These are phyloP conservation scores for Nymphaea colorata DNA, from an alignment of 164 flowering plant genomes.

Conservation along the genomic window DNA sequence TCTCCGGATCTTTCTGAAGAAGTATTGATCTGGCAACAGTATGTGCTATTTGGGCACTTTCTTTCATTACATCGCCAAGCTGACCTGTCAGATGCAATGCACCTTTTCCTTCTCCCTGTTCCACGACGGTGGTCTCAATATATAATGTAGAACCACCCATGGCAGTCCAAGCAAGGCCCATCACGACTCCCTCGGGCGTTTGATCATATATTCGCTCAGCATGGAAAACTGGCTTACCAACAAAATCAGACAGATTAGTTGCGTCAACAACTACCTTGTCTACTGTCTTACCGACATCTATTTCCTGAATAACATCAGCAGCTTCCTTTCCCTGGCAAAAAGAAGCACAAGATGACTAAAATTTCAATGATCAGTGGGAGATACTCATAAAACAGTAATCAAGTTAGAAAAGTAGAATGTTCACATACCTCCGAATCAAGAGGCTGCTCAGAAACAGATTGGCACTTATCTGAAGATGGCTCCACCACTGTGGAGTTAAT, in stretches of 20 bases:
- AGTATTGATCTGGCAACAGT: slow-evolving; percentile 76
- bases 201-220: slow-evolving; percentile 80
- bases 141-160: slow-evolving; percentile 97
- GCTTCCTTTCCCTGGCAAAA: slow-evolving; percentile 32
- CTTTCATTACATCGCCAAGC: slow-evolving; percentile 99
- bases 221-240: slow-evolving; percentile 97
- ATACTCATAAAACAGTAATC: neutral
- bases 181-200: slow-evolving; percentile 88
- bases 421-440: slow-evolving; percentile 29
- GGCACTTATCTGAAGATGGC: slow-evolving; percentile 10
- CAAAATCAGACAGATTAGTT: slow-evolving; percentile 64
- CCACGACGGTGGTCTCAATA: slow-evolving; percentile 70
- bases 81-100: slow-evolving; percentile 81
- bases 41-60: slow-evolving; percentile 92
- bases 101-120: slow-evolving; percentile 89
- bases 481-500: slow-evolving; percentile 10
- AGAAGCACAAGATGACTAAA: slow-evolving; percentile 1
- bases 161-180: slow-evolving; percentile 99
- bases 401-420: neutral
- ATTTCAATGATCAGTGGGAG: neutral
- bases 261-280: slow-evolving; percentile 53
- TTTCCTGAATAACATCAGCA: slow-evolving; percentile 18
- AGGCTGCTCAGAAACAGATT: slow-evolving; percentile 12
- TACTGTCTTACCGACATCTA: slow-evolving; percentile 18
- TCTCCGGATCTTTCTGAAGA: slow-evolving; percentile 58